phyloP scores from a whole-genome alignment of 257 asterid genomes.

The Eucommia ulmoides region DNA sequence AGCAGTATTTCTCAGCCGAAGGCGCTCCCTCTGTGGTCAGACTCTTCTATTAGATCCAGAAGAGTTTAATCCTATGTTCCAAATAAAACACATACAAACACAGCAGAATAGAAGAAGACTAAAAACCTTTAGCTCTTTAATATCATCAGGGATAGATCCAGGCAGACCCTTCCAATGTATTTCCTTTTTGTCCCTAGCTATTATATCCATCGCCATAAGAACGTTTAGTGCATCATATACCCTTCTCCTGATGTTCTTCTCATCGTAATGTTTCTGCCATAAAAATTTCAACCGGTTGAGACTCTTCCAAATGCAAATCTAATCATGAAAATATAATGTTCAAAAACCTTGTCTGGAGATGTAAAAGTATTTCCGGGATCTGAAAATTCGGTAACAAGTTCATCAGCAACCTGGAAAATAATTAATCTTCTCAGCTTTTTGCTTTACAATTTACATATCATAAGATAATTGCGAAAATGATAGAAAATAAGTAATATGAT shows the following conservation, averaged over 20 bases:
- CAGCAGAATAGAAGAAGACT: slow-evolving; percentile 14
- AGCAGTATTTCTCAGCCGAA: slow-evolving; percentile 59
- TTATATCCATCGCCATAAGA: slow-evolving; percentile 98
- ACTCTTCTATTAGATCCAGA: slow-evolving; percentile 2
- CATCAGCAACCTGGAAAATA: slow-evolving; percentile 82
- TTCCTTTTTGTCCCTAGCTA: slow-evolving; percentile 92
- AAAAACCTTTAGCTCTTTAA: slow-evolving; percentile 67
- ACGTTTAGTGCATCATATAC: slow-evolving; percentile 95
- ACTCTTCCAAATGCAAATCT: background rate
- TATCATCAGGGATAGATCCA: slow-evolving; percentile 71
- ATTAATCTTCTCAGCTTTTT: slow-evolving; percentile 10
- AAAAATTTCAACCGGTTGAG: slow-evolving; percentile 5
- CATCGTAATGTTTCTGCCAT: slow-evolving; percentile 92
- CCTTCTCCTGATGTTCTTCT: slow-evolving; percentile 93
- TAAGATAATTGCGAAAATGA: background rate
- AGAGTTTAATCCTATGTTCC: too few relatives aligned
- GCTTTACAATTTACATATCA: background rate
- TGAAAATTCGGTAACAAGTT: slow-evolving; percentile 92
- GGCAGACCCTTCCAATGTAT: slow-evolving; percentile 99
- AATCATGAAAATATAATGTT: background rate
- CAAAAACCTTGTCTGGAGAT: slow-evolving; percentile 80
- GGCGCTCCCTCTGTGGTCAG: slow-evolving; percentile 56
- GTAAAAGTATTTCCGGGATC: slow-evolving; percentile 49
- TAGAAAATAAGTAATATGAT: background rate
- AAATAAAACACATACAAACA: slow-evolving; percentile 2